These are phyloP conservation scores for Lignosus rhinocerotis DNA, from an alignment of 1,284 basidiomycete species.

Conservation along the genomic window DNA sequence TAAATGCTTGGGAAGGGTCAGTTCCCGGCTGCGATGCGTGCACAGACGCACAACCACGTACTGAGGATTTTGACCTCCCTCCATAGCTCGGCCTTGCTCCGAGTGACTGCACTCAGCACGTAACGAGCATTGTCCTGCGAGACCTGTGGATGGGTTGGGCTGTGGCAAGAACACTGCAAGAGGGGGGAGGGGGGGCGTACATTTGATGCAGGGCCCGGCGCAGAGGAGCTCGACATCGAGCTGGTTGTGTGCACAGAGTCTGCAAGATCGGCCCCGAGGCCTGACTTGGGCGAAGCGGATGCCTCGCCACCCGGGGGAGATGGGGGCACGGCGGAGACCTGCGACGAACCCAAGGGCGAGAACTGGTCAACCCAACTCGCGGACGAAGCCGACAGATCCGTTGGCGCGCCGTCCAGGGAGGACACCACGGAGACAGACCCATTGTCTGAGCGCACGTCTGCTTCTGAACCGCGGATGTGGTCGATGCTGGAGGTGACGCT, in stretches of 20 bases:
- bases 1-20: slow-evolving; percentile 60
- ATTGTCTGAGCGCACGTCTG: slow-evolving; percentile 53
- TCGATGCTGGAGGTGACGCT: slow-evolving; percentile 50
- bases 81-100: slow-evolving; percentile 76
- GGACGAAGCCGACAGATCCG: slow-evolving; percentile 37
- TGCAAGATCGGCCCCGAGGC: slow-evolving; percentile 24
- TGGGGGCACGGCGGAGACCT: slow-evolving; percentile 13
- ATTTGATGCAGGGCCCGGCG: slow-evolving; percentile 1
- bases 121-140: slow-evolving; percentile 4
- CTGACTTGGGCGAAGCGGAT: slow-evolving; percentile 21
- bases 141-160: slow-evolving; percentile 1
- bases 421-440: slow-evolving; percentile 45
- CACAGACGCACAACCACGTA: slow-evolving; percentile 30
- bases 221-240: slow-evolving; percentile 36
- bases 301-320: slow-evolving; percentile 10
- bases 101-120: slow-evolving; percentile 24
- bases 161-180: neutral
- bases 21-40: neutral
- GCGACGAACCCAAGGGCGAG: slow-evolving; percentile 25
- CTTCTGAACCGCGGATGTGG: slow-evolving; percentile 35
- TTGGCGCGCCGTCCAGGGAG: slow-evolving; percentile 32
- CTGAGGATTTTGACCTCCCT: slow-evolving; percentile 81
- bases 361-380: slow-evolving; percentile 58
- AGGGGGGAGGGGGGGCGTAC: neutral
- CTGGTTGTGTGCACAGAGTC: slow-evolving; percentile 34